A percentile compares a stretch with the other conserved stretches of the same genome.
Evolutionary conservation across 2,329 filamentous ascomycete genomes (phyloP).

Genomic region (Annulohypoxylon truncatum): DNA sequence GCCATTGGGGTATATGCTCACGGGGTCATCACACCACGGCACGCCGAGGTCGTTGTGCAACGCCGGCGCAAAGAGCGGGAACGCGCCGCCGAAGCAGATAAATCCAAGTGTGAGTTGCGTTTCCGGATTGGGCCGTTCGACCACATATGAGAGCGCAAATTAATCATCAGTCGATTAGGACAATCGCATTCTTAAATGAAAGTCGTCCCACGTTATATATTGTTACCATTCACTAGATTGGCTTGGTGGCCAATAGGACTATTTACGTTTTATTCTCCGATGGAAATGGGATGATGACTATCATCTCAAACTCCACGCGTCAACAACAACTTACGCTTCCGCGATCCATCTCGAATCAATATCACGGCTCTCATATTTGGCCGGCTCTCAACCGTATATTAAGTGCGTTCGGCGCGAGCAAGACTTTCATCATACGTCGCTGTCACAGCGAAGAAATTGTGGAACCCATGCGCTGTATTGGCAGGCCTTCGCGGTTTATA

Average conservation of each 20-base stretch:
- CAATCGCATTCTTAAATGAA: not conserved
- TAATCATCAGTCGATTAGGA: not conserved
- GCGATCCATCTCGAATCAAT: not conserved
- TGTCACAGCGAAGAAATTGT: not conserved
- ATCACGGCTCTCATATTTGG: not conserved
- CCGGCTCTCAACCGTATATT: not conserved
- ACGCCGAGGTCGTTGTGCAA: slow-evolving; percentile 13
- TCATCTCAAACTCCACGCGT: not conserved
- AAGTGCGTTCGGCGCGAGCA: not conserved
- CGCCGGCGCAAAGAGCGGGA: slow-evolving; percentile 12
- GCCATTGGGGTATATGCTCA: not conserved
- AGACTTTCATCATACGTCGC: not conserved
- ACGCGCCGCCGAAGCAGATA: not conserved
- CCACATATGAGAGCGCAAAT: not conserved
- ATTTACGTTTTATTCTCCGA: not conserved
- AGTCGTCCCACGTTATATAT: not conserved
- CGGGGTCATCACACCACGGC: not conserved
- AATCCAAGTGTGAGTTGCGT: not conserved
- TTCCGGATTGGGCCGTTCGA: not conserved
- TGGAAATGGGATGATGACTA: not conserved
- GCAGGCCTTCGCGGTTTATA: not conserved
- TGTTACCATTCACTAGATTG: not conserved
- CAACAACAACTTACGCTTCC: not conserved
- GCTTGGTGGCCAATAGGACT: not conserved
- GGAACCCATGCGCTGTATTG: not conserved